Percentiles rank a stretch among this genome's conserved stretches.
Conservation (phyloP, 805 yeast species). For the Wickerhamiella parazyma region DNA sequence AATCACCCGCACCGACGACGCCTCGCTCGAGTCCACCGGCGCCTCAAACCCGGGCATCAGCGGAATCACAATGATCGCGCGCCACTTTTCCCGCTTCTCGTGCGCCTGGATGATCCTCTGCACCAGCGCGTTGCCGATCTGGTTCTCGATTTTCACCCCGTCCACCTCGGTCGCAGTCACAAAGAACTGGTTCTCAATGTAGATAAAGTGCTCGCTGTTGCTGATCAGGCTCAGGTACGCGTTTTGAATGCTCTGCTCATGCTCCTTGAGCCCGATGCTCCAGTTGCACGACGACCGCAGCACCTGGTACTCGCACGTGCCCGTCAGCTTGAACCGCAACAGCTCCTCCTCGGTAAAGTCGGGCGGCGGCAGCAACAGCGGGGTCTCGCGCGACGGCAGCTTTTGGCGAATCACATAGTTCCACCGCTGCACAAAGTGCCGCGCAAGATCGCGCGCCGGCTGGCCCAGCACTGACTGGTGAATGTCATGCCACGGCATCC, state of each 20-base stretch:
- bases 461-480: slow-evolving; percentile 94
- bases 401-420: slow-evolving; percentile 84
- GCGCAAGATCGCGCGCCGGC: slow-evolving; percentile 78
- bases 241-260: slow-evolving; percentile 80
- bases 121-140: slow-evolving; percentile 94
- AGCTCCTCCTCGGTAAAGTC: slow-evolving; percentile 68
- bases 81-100: slow-evolving; percentile 65
- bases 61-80: slow-evolving; percentile 83
- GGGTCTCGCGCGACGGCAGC: slow-evolving; percentile 87
- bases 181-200: slow-evolving; percentile 92
- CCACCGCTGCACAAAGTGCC: slow-evolving; percentile 98
- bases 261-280: slow-evolving; percentile 80
- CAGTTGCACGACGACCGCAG: slow-evolving; percentile 82
- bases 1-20: slow-evolving; percentile 86
- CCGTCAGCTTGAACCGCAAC: slow-evolving; percentile 42
- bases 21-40: slow-evolving; percentile 84
- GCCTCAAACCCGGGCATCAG: slow-evolving; percentile 96
- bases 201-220: slow-evolving; percentile 81
- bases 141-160: slow-evolving; percentile 69
- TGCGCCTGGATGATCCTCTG: slow-evolving; percentile 88
- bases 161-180: slow-evolving; percentile 70
- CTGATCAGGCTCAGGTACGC: slow-evolving; percentile 87
- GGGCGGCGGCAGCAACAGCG: slow-evolving; percentile 82
- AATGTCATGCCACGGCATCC: slow-evolving; percentile 99
- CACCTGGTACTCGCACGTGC: slow-evolving; percentile 86